Percentiles rank a stretch among this genome's conserved stretches.
These are phyloP conservation scores for Alternaria alternata DNA, from an alignment of 2,329 filamentous ascomycete species.

Conservation along the genomic window DNA sequence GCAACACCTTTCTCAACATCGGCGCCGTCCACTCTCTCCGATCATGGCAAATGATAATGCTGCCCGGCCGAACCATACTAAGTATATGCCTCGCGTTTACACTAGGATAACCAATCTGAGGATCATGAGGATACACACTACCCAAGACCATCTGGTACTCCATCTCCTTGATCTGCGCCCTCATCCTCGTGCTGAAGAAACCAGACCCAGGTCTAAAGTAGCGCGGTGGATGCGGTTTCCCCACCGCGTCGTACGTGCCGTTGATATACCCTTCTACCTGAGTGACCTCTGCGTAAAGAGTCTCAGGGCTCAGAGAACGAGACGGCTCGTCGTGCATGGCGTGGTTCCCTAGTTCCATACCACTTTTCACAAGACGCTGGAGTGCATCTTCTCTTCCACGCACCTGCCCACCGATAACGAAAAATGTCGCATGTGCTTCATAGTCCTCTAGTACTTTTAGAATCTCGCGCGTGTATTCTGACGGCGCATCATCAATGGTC, in stretches of 20 bases:
- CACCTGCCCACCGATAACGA: slow-evolving; percentile 84
- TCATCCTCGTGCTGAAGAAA: slow-evolving; percentile 78
- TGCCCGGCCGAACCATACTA: slow-evolving; percentile 79
- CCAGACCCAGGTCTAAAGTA: slow-evolving; percentile 88
- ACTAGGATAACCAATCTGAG: slow-evolving; percentile 75
- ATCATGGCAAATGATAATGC: slow-evolving; percentile 87
- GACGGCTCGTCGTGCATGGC: slow-evolving; percentile 88
- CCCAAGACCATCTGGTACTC: slow-evolving; percentile 81
- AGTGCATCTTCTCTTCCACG: slow-evolving; percentile 60
- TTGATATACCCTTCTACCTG: slow-evolving; percentile 69
- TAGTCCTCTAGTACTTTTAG: slow-evolving; percentile 70
- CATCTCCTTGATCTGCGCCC: slow-evolving; percentile 64
- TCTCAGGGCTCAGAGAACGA: slow-evolving; percentile 64
- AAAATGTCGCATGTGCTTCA: slow-evolving; percentile 81
- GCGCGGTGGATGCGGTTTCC: slow-evolving; percentile 58
- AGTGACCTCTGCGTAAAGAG: slow-evolving; percentile 69
- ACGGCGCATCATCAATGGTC: slow-evolving; percentile 88
- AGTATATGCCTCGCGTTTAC: slow-evolving; percentile 81
- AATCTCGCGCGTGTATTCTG: slow-evolving; percentile 74
- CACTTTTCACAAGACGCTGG: slow-evolving; percentile 60
- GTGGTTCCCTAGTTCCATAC: slow-evolving; percentile 78
- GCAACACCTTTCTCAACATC: slow-evolving; percentile 77
- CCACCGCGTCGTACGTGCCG: slow-evolving; percentile 60
- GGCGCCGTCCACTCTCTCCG: slow-evolving; percentile 81
- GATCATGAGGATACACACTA: slow-evolving; percentile 87